phyloP scores from a whole-genome alignment of 768 basidiomycete genomes.

The Hysterangium stoloniferum region DNA sequence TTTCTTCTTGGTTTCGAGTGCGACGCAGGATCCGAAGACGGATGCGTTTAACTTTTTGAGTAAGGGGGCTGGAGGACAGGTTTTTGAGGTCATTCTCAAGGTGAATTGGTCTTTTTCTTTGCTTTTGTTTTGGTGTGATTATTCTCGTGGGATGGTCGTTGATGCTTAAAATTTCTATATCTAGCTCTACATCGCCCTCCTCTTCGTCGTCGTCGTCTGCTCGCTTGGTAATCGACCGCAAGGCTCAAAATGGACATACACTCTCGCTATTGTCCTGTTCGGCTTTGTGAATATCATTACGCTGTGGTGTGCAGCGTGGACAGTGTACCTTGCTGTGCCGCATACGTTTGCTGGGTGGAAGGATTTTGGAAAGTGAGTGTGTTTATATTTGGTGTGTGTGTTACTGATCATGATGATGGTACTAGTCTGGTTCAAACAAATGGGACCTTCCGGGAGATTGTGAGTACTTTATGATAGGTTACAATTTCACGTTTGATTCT shows the following conservation, averaged over 20 bases:
- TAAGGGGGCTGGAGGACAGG: slow-evolving; percentile 57
- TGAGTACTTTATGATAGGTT: not conserved
- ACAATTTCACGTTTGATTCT: not conserved
- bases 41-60: slow-evolving; percentile 84
- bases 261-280: slow-evolving; percentile 66
- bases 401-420: not conserved
- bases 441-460: slow-evolving; percentile 73
- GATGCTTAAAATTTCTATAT: too few relatives aligned
- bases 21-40: slow-evolving; percentile 43
- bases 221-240: slow-evolving; percentile 90
- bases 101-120: slow-evolving; percentile 14
- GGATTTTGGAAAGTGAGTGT: slow-evolving; percentile 55
- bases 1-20: slow-evolving; percentile 84
- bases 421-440: slow-evolving; percentile 57
- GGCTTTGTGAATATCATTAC: slow-evolving; percentile 73
- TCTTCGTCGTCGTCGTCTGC: slow-evolving; percentile 78
- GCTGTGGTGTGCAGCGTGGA: slow-evolving; percentile 86
- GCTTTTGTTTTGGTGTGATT: not conserved
- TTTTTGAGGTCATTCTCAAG: slow-evolving; percentile 74
- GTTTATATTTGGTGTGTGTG: not conserved
- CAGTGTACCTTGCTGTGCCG: slow-evolving; percentile 78
- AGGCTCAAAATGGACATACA: slow-evolving; percentile 85
- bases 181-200: slow-evolving; percentile 73
- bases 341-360: slow-evolving; percentile 71
- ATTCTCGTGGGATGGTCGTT: too few relatives aligned